Percentiles rank a stretch among this genome's conserved stretches.
phyloP scores from a whole-genome alignment of 179 eudicot genomes.

The Heliamphora pulchella region DNA sequence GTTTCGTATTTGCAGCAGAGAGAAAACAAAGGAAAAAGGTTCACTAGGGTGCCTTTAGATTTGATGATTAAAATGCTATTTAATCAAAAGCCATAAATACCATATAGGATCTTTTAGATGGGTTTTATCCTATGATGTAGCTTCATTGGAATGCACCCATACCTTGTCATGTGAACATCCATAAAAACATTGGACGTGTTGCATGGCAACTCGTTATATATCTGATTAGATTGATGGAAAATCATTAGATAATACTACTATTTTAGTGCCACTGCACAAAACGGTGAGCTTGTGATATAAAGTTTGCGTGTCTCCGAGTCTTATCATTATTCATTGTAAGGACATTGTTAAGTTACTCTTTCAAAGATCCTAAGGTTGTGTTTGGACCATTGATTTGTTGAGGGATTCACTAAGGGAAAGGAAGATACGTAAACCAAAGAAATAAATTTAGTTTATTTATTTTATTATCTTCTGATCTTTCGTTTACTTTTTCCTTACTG shows the following conservation, averaged over 20 bases:
- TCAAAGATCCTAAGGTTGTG: neutral
- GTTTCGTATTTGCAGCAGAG: neutral
- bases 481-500: too few relatives aligned
- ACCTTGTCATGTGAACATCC: neutral
- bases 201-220: neutral
- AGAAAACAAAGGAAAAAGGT: neutral
- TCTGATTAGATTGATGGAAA: neutral
- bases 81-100: neutral
- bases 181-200: neutral
- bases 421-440: too few relatives aligned
- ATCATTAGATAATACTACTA: neutral
- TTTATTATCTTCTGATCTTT: too few relatives aligned
- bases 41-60: neutral
- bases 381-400: too few relatives aligned
- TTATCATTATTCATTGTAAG: neutral
- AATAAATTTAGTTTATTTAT: too few relatives aligned
- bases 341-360: neutral
- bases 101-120: neutral
- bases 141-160: neutral
- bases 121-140: neutral
- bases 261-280: neutral
- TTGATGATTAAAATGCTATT: too few relatives aligned
- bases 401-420: too few relatives aligned
- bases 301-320: neutral
- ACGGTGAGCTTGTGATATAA: neutral